Evolutionary conservation across 2,329 filamentous ascomycete genomes (phyloP).

Genomic region (Lecanoromycetidae sp.): DNA sequence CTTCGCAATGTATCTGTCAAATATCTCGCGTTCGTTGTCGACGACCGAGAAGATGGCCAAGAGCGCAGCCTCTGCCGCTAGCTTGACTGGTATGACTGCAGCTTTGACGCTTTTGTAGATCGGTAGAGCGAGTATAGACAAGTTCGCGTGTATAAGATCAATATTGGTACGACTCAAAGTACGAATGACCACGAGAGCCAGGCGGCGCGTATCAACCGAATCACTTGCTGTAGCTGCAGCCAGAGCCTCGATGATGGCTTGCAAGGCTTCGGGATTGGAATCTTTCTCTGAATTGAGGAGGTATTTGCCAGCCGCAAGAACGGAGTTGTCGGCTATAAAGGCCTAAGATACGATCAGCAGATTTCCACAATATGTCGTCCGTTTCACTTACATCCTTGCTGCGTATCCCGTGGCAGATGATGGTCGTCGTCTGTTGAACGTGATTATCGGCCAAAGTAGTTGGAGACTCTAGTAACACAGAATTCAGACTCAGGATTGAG

Average conservation of each 20-base stretch:
- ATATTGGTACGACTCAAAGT: conserved; percentile 70
- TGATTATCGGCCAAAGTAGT: conserved; percentile 55
- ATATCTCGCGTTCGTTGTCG: conserved; percentile 71
- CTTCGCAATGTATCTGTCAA: conserved; percentile 77
- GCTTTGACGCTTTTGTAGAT: conserved; percentile 87
- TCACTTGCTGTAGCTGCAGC: conserved; percentile 62
- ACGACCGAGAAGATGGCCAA: conserved; percentile 81
- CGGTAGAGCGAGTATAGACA: conserved; percentile 65
- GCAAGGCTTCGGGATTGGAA: conserved; percentile 58
- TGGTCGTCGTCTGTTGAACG: conserved; percentile 60
- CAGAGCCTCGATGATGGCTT: conserved; percentile 68
- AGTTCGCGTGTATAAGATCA: conserved; percentile 69
- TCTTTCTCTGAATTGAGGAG: conserved; percentile 49
- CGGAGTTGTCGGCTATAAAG: conserved; percentile 78
- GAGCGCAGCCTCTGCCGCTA: conserved; percentile 89
- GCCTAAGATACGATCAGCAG: conserved; percentile 35
- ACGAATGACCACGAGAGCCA: conserved; percentile 76
- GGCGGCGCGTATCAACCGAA: conserved; percentile 68
- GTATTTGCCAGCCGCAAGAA: conserved; percentile 84
- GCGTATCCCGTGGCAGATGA: conserved; percentile 67
- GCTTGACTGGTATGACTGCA: conserved; percentile 83
- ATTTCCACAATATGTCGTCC: not conserved
- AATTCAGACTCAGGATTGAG: conserved; percentile 77
- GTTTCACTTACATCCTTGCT: conserved; percentile 56
- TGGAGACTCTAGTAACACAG: conserved; percentile 71